A percentile compares a stretch with the other conserved stretches of the same genome.
These are phyloP conservation scores for Xylaria sp. DNA, from an alignment of 2,329 filamentous ascomycete genomes.

Conservation along the genomic window DNA sequence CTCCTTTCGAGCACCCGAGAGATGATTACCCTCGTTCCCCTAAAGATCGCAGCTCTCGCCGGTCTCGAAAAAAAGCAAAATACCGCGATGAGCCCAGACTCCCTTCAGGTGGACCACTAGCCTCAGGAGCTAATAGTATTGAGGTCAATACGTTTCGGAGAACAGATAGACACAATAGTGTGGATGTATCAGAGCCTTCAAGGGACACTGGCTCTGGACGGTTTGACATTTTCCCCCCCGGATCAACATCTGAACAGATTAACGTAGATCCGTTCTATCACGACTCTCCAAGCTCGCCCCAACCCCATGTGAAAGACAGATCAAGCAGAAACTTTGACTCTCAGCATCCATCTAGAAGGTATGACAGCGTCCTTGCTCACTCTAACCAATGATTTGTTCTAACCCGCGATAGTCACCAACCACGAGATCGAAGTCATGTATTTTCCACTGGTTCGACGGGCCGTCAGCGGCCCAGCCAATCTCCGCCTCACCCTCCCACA, in stretches of 20 bases:
- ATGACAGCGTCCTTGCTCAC: constrained; percentile 25
- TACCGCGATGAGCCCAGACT: constrained; percentile 49
- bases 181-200: constrained; percentile 42
- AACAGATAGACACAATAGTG: constrained; percentile 47
- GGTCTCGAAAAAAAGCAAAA: constrained; percentile 45
- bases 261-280: constrained; percentile 61
- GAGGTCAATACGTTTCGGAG: constrained; percentile 55
- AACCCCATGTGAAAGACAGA: constrained; percentile 62
- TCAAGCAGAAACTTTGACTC: constrained; percentile 57
- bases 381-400: constrained; percentile 44
- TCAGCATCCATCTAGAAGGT: constrained; percentile 48
- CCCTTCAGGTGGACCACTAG: constrained; percentile 44
- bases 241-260: constrained; percentile 63
- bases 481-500: constrained; percentile 60
- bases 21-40: constrained; percentile 38
- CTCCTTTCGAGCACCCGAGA: constrained; percentile 35
- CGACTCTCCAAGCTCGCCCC: constrained; percentile 64
- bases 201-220: constrained; percentile 47
- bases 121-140: constrained; percentile 55
- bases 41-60: constrained; percentile 37
- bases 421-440: constrained; percentile 18
- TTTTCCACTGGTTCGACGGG: constrained; percentile 8
- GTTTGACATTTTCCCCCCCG: constrained; percentile 44
- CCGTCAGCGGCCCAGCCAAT: constrained; percentile 52
- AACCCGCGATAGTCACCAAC: constrained; percentile 15